Conservation (phyloP, 2,329 filamentous ascomycete genomes). For the Pseudocercospora ulei region DNA sequence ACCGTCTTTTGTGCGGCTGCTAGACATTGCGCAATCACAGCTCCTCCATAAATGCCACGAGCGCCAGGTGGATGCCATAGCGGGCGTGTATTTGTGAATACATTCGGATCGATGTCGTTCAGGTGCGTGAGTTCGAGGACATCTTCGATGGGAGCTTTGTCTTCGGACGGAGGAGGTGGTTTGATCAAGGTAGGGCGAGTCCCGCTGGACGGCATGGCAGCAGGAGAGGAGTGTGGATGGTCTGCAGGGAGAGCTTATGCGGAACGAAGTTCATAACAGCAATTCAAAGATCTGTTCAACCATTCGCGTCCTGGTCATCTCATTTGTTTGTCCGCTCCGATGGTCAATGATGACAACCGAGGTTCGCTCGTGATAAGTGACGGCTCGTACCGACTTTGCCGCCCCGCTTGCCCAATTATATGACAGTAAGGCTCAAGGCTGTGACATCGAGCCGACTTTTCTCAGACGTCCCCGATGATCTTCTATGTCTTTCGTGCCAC, state of each 20-base stretch:
- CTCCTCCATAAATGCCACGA: conserved; percentile 85
- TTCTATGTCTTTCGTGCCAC: conserved; percentile 59
- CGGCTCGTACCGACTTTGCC: not conserved
- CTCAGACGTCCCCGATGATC: not conserved
- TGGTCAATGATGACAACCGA: not conserved
- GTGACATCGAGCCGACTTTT: not conserved
- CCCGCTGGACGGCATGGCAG: no score
- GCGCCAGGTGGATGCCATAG: conserved; percentile 89
- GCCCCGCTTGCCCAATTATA: no score
- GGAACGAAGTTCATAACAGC: no score
- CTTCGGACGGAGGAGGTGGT: conserved; percentile 61
- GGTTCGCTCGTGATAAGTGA: not conserved
- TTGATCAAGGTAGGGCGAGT: conserved; percentile 50
- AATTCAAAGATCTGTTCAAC: no score
- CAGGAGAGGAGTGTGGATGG: no score
- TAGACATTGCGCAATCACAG: conserved; percentile 85
- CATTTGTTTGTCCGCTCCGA: not conserved
- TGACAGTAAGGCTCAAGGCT: not conserved
- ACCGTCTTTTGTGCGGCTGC: conserved; percentile 83
- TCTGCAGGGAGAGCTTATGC: no score
- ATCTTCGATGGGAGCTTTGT: conserved; percentile 76
- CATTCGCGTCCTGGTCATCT: not conserved
- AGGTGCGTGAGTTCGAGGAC: conserved; percentile 77
- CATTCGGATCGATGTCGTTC: conserved; percentile 64
- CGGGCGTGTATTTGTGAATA: conserved; percentile 88